Evolutionary conservation across 2,329 filamentous ascomycete genomes (phyloP), one percentile per base, ranked within the genome.

Genomic region (Penicillium crustosum): DNA sequence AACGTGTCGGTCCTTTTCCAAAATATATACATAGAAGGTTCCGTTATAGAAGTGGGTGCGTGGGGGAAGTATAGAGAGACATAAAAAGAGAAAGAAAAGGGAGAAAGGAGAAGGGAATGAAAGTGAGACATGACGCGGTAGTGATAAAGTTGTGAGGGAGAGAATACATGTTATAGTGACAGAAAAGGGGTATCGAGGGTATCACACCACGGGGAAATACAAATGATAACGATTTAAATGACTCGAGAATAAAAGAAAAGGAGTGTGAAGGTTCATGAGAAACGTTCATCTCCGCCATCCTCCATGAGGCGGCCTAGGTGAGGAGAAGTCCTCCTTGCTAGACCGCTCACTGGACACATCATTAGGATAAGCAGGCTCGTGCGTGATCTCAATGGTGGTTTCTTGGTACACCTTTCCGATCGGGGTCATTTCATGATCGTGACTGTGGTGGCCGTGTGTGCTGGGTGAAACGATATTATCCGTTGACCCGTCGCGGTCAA

Each of bases 401-500:
- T 79, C 66, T 57, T 77, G 74, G 55, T 77, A 77, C 53, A 79
- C 76, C 52, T 76, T 75, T 15, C 73, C 75, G 35, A 77, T 66
- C 3, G 69, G 66, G 0, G 57, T 51, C 62, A 74, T 60, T 55
- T 75, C 75, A 10, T 48, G 49, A 6, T 72, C 53, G 8, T 33
- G 39, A 4, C 5, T 9, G n/a, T 41, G n/a, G 13, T 49, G 39
- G 13, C 38, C 58, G 7, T 33, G 47, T 23, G 23, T 56, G n/a
- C 59, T 65, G 2, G 61, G 54, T n/a, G 68, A 68, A 4, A 75
- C 75, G 54, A 82, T 77, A 21, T 75, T 77, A 21, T 79, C 78
- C 5, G 77, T 77, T 15, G 78, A 81, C 19, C 78, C 77, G 55
- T 80, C 78, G 15, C 75, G 75, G 7, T 68, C 70, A 15, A 68